A percentile compares a stretch with the other conserved stretches of the same genome.
These are phyloP conservation scores for Aureobasidium sp. DNA, from an alignment of 2,329 filamentous ascomycete genomes.

Conservation along the genomic window DNA sequence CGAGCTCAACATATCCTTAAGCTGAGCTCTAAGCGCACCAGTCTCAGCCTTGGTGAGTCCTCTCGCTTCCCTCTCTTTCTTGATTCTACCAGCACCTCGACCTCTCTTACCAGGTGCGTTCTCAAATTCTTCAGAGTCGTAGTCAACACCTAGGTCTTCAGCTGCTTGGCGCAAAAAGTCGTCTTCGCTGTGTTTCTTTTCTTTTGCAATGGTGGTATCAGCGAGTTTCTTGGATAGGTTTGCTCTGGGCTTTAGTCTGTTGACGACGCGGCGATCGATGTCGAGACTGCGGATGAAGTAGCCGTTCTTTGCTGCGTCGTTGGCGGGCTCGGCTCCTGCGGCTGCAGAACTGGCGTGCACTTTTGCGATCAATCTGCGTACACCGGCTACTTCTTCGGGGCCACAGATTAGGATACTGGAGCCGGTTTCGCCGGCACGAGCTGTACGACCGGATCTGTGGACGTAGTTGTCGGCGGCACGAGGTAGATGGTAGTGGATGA, in stretches of 20 bases:
- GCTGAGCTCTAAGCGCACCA: constrained; percentile 58
- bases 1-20: constrained; percentile 61
- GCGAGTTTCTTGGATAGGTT: constrained; percentile 79
- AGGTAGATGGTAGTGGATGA: constrained; percentile 93
- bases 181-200: constrained; percentile 75
- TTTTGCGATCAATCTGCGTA: constrained; percentile 75
- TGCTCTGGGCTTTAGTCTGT: constrained; percentile 67
- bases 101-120: constrained; percentile 47
- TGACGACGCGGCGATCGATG: constrained; percentile 70
- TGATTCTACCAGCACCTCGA: constrained; percentile 62
- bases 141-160: constrained; percentile 88
- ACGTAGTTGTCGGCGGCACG: constrained; percentile 89
- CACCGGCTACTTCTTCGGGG: constrained; percentile 82
- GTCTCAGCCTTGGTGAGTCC: constrained; percentile 66
- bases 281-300: constrained; percentile 74
- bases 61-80: constrained; percentile 64
- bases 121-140: constrained; percentile 79
- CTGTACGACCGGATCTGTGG: constrained; percentile 88
- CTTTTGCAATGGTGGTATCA: constrained; percentile 75
- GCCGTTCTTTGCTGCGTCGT: constrained; percentile 39
- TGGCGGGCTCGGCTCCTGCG: constrained; percentile 33
- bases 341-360: constrained; percentile 59
- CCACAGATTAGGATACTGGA: constrained; percentile 82
- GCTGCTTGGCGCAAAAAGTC: constrained; percentile 77
- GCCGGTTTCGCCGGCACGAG: constrained; percentile 68